These are phyloP conservation scores for Clonostachys rhizophaga DNA, from an alignment of 2,329 filamentous ascomycete genomes.

Conservation along the genomic window DNA sequence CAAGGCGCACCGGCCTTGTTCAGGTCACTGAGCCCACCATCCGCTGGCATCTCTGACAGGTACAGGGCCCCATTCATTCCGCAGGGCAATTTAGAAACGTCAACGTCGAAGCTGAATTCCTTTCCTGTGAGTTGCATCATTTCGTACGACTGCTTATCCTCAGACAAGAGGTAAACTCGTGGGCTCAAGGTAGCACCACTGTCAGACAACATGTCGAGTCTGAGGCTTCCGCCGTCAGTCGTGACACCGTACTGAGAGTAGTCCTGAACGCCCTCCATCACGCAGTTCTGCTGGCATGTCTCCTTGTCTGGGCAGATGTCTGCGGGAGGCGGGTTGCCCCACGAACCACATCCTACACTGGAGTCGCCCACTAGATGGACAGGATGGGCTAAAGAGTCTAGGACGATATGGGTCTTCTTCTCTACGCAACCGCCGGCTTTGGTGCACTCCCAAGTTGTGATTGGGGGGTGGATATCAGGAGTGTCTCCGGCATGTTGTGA, in stretches of 20 bases:
- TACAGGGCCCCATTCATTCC: conserved; percentile 66
- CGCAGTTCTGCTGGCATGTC: conserved; percentile 48
- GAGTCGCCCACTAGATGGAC: conserved; percentile 34
- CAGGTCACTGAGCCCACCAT: conserved; percentile 51
- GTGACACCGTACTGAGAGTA: conserved; percentile 30
- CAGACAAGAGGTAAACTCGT: conserved; percentile 54
- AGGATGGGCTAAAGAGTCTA: conserved; percentile 39
- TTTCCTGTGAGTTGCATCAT: conserved; percentile 54
- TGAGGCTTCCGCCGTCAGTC: conserved; percentile 20
- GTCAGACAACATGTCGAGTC: conserved; percentile 17
- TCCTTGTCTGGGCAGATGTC: conserved; percentile 42
- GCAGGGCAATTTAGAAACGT: conserved; percentile 59
- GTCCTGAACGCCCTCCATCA: conserved; percentile 42
- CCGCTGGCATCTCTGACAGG: conserved; percentile 47
- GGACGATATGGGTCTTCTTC: conserved; percentile 40
- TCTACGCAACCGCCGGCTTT: conserved; percentile 39
- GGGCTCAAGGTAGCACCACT: conserved; percentile 18
- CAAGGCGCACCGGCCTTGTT: conserved; percentile 56
- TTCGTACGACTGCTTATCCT: conserved; percentile 50
- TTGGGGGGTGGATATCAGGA: conserved; percentile 42
- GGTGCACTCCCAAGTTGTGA: conserved; percentile 48
- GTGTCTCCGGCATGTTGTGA: conserved; percentile 31
- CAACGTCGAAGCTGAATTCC: conserved; percentile 64
- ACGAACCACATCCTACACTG: conserved; percentile 20
- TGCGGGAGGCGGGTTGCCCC: conserved; percentile 26